Conservation (phyloP, 371 early-diverging fungal genomes). For the Sporodiniella umbellata region DNA sequence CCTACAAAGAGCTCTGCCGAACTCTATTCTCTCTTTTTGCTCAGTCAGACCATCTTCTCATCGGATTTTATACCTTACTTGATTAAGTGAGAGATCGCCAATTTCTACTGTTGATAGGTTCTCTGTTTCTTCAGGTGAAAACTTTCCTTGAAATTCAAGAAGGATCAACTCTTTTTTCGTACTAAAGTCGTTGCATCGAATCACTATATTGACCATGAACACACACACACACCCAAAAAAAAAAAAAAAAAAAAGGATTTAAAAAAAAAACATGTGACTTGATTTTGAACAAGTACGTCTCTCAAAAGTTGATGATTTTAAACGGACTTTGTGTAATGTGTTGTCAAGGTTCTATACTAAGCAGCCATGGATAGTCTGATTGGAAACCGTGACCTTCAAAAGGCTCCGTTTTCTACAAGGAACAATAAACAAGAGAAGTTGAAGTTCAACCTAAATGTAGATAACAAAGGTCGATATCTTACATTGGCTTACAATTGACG, state of each 20-base stretch:
- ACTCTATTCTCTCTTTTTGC: constrained; percentile 27
- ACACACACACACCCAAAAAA: too few species aligned
- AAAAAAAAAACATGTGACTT: background rate
- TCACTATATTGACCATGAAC: constrained; percentile 39
- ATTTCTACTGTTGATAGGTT: constrained; percentile 30
- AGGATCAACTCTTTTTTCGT: constrained; percentile 25
- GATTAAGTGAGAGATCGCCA: constrained; percentile 34
- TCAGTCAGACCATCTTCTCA: background rate
- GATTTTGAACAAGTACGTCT: too few species aligned
- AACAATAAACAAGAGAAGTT: too few species aligned
- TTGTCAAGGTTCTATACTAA: too few species aligned
- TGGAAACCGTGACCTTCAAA: too few species aligned
- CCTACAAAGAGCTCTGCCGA: constrained; percentile 45
- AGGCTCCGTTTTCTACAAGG: too few species aligned
- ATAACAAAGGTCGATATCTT: too few species aligned
- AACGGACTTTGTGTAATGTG: background rate
- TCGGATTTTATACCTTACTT: constrained; percentile 8
- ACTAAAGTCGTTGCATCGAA: constrained; percentile 18
- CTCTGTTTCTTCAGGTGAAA: constrained; percentile 22
- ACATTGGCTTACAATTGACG: too few species aligned
- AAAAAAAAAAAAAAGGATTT: background rate
- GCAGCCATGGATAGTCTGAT: too few species aligned
- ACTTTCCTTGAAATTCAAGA: constrained; percentile 55
- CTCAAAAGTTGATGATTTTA: background rate
- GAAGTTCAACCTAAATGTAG: too few species aligned